Percentiles rank a stretch among this genome's conserved stretches.
phyloP scores from a whole-genome alignment of 2,329 filamentous ascomycete species.

The Ceratocystis destructans region DNA sequence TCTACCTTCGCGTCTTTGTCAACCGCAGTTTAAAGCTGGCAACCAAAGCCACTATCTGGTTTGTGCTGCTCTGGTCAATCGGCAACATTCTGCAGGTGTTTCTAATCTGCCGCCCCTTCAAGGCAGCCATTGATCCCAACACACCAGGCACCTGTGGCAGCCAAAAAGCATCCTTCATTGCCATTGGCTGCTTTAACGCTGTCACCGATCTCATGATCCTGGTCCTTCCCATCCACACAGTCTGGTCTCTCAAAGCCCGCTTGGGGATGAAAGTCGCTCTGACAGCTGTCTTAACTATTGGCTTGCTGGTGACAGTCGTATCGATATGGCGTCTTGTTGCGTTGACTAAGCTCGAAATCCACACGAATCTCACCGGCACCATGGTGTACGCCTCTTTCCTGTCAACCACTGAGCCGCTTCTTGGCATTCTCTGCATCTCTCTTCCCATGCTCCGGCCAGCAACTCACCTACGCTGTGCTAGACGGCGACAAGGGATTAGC shows the following conservation, averaged over 20 bases:
- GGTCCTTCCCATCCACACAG: slow-evolving; percentile 27
- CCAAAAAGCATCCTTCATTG: slow-evolving; percentile 28
- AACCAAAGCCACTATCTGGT: slow-evolving; percentile 25
- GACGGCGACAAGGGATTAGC: background rate
- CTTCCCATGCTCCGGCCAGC: slow-evolving; percentile 22
- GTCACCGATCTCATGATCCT: slow-evolving; percentile 29
- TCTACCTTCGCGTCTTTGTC: slow-evolving; percentile 33
- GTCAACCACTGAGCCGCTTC: slow-evolving; percentile 21
- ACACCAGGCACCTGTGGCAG: slow-evolving; percentile 27
- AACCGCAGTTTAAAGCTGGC: slow-evolving; percentile 24
- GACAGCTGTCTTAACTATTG: slow-evolving; percentile 24
- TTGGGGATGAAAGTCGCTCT: slow-evolving; percentile 24
- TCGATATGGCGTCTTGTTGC: slow-evolving; percentile 22
- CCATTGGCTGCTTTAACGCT: slow-evolving; percentile 30
- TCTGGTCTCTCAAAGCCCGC: slow-evolving; percentile 27
- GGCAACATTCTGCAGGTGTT: slow-evolving; percentile 23
- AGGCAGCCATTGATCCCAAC: slow-evolving; percentile 22
- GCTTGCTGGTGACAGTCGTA: slow-evolving; percentile 23
- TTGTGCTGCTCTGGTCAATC: slow-evolving; percentile 24
- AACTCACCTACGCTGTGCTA: slow-evolving; percentile 9
- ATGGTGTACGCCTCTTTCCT: slow-evolving; percentile 23
- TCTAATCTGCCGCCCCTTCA: slow-evolving; percentile 23
- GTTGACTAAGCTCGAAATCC: slow-evolving; percentile 22
- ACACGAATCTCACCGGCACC: slow-evolving; percentile 21
- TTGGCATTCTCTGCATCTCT: slow-evolving; percentile 22